Conservation (phyloP, 192 early-diverging fungal genomes). For the Mortierella claussenii region DNA sequence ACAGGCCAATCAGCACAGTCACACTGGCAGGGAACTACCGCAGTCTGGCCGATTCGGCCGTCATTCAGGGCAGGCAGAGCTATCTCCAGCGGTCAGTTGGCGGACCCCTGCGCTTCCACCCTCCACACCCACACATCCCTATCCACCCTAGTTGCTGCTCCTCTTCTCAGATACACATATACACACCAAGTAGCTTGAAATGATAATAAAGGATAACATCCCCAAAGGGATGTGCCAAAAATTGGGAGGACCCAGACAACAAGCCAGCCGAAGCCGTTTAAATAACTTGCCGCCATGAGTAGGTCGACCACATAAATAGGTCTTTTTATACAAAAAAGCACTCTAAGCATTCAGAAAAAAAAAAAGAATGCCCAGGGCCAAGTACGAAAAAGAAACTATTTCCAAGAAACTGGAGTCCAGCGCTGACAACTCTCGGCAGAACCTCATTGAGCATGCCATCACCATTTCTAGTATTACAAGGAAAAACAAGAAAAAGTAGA, state of each 20-base stretch:
- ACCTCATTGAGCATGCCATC: conserved; percentile 42
- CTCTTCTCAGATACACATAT: too few species aligned
- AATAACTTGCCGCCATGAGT: conserved; percentile 40
- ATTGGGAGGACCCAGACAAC: conserved; percentile 39
- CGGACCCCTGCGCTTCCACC: too few species aligned
- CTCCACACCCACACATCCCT: background rate
- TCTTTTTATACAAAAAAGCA: conserved; percentile 30
- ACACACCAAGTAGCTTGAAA: too few species aligned
- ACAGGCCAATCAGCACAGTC: too few species aligned
- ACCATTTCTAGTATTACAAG: conserved; percentile 39
- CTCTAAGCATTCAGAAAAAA: conserved; percentile 30
- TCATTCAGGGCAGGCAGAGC: too few species aligned
- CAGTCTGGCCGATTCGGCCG: too few species aligned
- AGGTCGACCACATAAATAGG: conserved; percentile 35
- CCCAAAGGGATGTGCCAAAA: conserved; percentile 39
- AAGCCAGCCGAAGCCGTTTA: conserved; percentile 33
- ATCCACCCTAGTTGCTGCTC: background rate
- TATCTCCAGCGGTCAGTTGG: too few species aligned
- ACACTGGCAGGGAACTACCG: too few species aligned
- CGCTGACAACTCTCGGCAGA: conserved; percentile 50
- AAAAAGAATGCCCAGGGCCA: conserved; percentile 12
- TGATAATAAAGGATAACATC: conserved; percentile 3
- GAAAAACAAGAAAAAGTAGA: conserved; percentile 8
- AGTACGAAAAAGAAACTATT: conserved; percentile 22
- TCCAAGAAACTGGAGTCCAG: conserved; percentile 31